These are phyloP conservation scores for Candida pseudoviswanathii DNA, from an alignment of 1,139 yeast species.

Conservation along the genomic window DNA sequence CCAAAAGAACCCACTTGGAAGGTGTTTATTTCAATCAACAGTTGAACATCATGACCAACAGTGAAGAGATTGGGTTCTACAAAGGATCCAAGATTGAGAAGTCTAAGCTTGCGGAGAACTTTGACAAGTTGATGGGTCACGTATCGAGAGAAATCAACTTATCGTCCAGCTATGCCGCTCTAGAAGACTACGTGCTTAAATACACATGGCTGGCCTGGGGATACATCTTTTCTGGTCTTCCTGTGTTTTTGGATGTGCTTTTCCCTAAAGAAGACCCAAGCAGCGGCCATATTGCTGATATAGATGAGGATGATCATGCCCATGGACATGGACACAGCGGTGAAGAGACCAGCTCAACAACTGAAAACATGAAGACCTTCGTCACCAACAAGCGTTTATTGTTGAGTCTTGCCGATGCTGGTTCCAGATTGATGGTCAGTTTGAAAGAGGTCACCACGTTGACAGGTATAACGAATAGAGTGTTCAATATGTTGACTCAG, in stretches of 20 bases:
- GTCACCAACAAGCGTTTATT: constrained; percentile 88
- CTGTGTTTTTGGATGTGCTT: constrained; percentile 59
- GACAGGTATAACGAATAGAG: constrained; percentile 88
- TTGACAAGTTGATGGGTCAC: constrained; percentile 52
- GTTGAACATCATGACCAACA: constrained; percentile 79
- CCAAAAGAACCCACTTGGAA: constrained; percentile 75
- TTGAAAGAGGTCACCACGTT: constrained; percentile 90
- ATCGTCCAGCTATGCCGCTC: constrained; percentile 60
- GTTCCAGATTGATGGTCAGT: constrained; percentile 94
- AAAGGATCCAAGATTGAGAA: constrained; percentile 89
- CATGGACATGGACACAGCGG: background rate
- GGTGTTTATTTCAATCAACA: constrained; percentile 91
- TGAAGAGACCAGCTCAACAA: constrained; percentile 20
- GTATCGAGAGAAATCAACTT: constrained; percentile 52
- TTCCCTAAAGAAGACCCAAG: constrained; percentile 33
- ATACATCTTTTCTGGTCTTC: constrained; percentile 84
- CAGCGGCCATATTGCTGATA: background rate
- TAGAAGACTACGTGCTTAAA: constrained; percentile 86
- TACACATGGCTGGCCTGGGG: constrained; percentile 97
- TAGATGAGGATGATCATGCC: constrained; percentile 7
- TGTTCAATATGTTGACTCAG: constrained; percentile 71
- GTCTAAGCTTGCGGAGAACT: constrained; percentile 61
- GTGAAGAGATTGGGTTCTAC: constrained; percentile 93
- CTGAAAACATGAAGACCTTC: constrained; percentile 78
- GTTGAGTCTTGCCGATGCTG: constrained; percentile 93